phyloP scores from a whole-genome alignment of 441 rosid species.

The Arabidopsis lyrata region DNA sequence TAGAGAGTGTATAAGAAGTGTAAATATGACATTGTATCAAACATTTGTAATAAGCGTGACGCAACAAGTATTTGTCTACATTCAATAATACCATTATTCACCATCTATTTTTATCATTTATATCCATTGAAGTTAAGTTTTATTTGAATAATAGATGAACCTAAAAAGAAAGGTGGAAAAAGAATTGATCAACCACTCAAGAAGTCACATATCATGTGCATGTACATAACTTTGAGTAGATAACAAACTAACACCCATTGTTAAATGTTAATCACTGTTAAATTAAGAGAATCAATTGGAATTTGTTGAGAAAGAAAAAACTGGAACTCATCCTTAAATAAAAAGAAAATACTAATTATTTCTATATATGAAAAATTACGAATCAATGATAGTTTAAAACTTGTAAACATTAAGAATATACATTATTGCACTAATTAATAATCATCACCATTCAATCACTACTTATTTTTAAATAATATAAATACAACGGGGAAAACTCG shows the following conservation, averaged over 20 bases:
- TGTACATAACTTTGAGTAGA: not conserved
- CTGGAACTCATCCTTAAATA: not conserved
- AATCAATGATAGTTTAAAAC: not conserved
- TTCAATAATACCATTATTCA: not conserved
- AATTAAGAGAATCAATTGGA: not conserved
- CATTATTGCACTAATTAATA: constrained; percentile 18
- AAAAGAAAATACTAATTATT: not conserved
- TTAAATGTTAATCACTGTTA: not conserved
- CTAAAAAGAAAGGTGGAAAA: constrained; percentile 18
- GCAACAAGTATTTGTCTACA: constrained; percentile 3
- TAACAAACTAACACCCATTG: not conserved
- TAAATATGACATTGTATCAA: constrained; percentile 36
- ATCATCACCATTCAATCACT: not conserved
- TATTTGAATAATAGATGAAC: not conserved
- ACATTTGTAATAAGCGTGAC: constrained; percentile 36
- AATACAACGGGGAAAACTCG: constrained; percentile 7
- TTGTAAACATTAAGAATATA: not conserved
- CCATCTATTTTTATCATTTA: not conserved
- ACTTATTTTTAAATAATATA: not conserved
- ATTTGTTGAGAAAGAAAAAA: not conserved
- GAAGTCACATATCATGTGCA: constrained; percentile 29
- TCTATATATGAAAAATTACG: not conserved
- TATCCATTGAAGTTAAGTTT: not conserved
- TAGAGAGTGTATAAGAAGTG: constrained; percentile 14
- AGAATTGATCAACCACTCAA: constrained; percentile 27